Evolutionary conservation across 345 rosid genomes (phyloP), one percentile per base, ranked within the genome.

Genomic region (Turnera subulata): DNA sequence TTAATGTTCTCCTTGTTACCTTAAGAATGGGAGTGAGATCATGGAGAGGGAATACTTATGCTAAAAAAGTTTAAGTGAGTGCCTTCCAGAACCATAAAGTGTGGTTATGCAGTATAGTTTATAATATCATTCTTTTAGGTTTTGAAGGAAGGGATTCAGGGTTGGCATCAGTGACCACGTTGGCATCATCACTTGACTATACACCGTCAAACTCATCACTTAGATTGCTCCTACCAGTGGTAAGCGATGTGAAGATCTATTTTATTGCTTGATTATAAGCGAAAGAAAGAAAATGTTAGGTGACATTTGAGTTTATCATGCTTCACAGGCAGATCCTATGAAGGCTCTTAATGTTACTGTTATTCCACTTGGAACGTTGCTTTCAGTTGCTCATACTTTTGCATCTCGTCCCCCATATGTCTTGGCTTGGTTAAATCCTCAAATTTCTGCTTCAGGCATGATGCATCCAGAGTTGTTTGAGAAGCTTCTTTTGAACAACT

Each of bases 101-200:
- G 23, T 39, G 38, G 26, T 7, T 20, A 14, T 20, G 43, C 11
- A 47, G 50, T 7, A 39, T 22, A 43, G 19, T 11, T 46, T 56
- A 42, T 15, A 15, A 15, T 55, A 14, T 40, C 39, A 6, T 29
- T 61, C 59, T 59, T 3, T 42, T 32, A 86, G 96, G 85, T 65
- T 79, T 61, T 44, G 75, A 80, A 69, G 81, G 89, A 65, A 86
- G 57, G 20, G 88, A 92, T 64, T 58, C 91, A 2, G 84, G 88
- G 11, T 71, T 89, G 73, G 78, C 84, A 45, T 70, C 86, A 45
- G 72, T 84, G 59, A 76, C 74, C 53, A 86, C 96, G 21, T 65
- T 84, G 45, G 95, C 81, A 23, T 81, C 98, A 53, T 73, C 98
- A 11, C 83, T 92, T 44, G 96, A 92, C 67, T 89, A 84, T 69